Conservation (phyloP, 139 green algal species). For the Volvox reticuliferus region DNA sequence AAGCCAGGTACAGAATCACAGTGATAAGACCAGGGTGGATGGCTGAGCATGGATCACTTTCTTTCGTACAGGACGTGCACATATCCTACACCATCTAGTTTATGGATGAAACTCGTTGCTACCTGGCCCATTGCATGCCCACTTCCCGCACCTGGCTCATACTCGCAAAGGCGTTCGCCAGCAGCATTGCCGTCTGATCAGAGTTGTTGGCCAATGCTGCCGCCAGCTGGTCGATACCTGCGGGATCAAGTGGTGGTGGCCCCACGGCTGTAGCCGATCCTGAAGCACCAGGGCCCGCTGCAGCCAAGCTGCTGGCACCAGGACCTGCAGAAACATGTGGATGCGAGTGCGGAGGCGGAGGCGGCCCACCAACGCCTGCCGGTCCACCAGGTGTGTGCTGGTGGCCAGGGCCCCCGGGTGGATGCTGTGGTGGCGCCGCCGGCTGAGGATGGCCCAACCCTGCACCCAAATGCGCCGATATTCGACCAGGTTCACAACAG, state of each 20-base stretch:
- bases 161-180: constrained; percentile 39
- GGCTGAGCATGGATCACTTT: too few species aligned
- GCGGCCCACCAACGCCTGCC: background rate
- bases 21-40: too few species aligned
- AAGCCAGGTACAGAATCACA: too few species aligned
- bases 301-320: background rate
- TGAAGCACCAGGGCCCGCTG: background rate
- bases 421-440: background rate
- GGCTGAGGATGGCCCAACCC: background rate
- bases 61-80: too few species aligned
- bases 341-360: background rate
- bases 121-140: too few species aligned
- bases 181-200: constrained; percentile 39
- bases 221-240: constrained; percentile 38
- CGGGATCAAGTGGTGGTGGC: background rate
- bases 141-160: constrained; percentile 40
- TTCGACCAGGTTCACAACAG: too few species aligned
- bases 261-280: background rate
- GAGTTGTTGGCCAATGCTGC: constrained; percentile 35
- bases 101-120: too few species aligned
- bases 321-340: too few species aligned
- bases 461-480: background rate
- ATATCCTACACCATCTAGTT: too few species aligned
- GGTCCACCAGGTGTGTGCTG: background rate
- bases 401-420: background rate